A percentile compares a stretch with the other conserved stretches of the same genome.
These are phyloP conservation scores for Neoboletus subvelutipes DNA, from an alignment of 768 basidiomycete genomes.

Conservation along the genomic window DNA sequence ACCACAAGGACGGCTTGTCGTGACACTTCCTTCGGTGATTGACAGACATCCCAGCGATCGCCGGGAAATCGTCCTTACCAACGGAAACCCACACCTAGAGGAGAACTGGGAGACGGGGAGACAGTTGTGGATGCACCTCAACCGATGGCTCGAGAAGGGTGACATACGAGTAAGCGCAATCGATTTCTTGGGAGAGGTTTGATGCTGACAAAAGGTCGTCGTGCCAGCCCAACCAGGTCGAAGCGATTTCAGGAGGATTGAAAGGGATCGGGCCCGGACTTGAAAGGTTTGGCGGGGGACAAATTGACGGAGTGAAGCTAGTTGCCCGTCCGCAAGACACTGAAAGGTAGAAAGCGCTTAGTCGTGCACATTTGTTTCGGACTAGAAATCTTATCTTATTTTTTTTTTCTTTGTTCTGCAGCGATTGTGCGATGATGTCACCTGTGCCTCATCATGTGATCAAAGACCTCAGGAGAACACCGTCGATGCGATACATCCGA, in stretches of 20 bases:
- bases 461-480: conserved; percentile 29
- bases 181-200: neutral
- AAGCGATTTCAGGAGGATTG: conserved; percentile 43
- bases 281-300: conserved; percentile 38
- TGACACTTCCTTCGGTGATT: conserved; percentile 35
- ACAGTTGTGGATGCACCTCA: conserved; percentile 30
- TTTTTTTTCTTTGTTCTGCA: conserved; percentile 18
- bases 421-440: conserved; percentile 23
- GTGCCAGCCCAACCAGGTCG: conserved; percentile 43
- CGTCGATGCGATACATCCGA: conserved; percentile 33
- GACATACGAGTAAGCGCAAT: conserved; percentile 29
- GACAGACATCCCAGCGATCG: conserved; percentile 26
- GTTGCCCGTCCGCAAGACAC: conserved; percentile 46
- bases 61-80: conserved; percentile 31
- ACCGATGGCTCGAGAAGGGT: conserved; percentile 32
- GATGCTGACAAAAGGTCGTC: neutral
- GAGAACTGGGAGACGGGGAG: conserved; percentile 36
- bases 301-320: conserved; percentile 47
- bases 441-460: conserved; percentile 17
- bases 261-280: conserved; percentile 43
- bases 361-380: conserved; percentile 16
- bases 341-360: conserved; percentile 32
- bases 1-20: conserved; percentile 37
- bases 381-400: conserved; percentile 28
- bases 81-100: conserved; percentile 34